Base-by-base conservation (phyloP, 805 yeast genomes). In the Maudiozyma turicensis region DNA sequence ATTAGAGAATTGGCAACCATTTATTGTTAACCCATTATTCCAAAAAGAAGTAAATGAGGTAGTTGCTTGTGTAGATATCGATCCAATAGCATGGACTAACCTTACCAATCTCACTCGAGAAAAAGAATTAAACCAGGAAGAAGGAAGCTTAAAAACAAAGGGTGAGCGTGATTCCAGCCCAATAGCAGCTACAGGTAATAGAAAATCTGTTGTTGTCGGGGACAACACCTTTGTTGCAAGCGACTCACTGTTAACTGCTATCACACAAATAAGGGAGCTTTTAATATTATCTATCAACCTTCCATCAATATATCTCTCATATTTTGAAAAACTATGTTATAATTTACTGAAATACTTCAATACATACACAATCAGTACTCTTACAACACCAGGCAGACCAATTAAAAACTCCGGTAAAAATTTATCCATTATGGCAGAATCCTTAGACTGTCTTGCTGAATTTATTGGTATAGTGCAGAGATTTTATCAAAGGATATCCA, bases 1-100 rank as follows among this genome's bases (percentile, higher is more conserved):
- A 46, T 69, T 70, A 44, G 98, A 90, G 54, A 69, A 69, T 26
- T 91, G 98, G 98, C 79, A 77, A 50, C 95, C 90, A 47, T 77
- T 75, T 15, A 76, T 77, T n/a, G 76, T 81, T 8, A 60, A 77
- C 0, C 60, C 67, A 1, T 60, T 61, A 0, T 63, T 80, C 1
- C 90, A 84, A 58, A 55, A 48, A 3, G 58, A 66, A 11, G 75
- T 80, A 5, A 78, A 78, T 56, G 73, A 72, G 40, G 73, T 84
- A 10, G 70, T 76, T 1, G 70, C 72, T 11, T 65, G 78, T n/a
- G 69, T 72, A 1, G 68, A 69, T 28, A 58, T 71, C 9, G 81
- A 76, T 49, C 77, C 78, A 1, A 57, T 65, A 0, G 60, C 54
- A 9, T 83, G 88, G 87, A 60, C 68, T 2, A 65, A 66, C 8